These are phyloP conservation scores for Collybia sordida DNA, from an alignment of 768 basidiomycete species.

Conservation along the genomic window DNA sequence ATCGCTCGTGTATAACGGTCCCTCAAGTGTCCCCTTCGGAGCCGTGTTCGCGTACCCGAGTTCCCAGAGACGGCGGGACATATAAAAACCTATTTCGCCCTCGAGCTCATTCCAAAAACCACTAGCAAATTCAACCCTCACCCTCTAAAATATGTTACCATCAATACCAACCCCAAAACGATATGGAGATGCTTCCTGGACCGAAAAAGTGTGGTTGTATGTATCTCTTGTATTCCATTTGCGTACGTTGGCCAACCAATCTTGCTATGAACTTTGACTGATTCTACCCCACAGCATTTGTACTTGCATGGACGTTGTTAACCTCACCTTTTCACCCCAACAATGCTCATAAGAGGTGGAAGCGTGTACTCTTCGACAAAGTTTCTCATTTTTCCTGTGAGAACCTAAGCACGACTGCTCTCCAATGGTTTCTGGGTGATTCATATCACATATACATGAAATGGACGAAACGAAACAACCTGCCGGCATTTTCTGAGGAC, in stretches of 20 bases:
- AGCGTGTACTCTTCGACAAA: slow-evolving; percentile 18
- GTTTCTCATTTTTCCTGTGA: slow-evolving; percentile 9
- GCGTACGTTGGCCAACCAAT: slow-evolving; percentile 9
- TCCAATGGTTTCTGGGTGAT: slow-evolving; percentile 22
- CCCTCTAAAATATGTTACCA: too few species aligned
- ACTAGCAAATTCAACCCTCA: too few species aligned
- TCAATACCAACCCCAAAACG: background rate
- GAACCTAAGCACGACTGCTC: slow-evolving; percentile 17
- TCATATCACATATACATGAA: slow-evolving; percentile 18
- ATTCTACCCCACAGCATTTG: slow-evolving; percentile 10
- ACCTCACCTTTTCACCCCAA: slow-evolving; percentile 18
- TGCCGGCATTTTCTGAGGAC: slow-evolving; percentile 22
- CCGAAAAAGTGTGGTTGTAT: slow-evolving; percentile 8
- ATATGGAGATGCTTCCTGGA: slow-evolving; percentile 13
- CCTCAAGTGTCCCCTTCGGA: too few species aligned
- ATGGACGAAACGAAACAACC: slow-evolving; percentile 21
- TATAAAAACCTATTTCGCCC: too few species aligned
- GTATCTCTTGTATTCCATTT: slow-evolving; percentile 6
- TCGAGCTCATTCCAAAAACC: too few species aligned
- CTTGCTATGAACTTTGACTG: background rate
- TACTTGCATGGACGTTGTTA: slow-evolving; percentile 18
- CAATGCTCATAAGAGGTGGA: slow-evolving; percentile 22
- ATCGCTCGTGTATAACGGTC: too few species aligned
- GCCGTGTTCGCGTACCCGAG: too few species aligned
- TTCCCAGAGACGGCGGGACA: too few species aligned